Base-by-base conservation (phyloP, 73 alveolate genomes). In the Tetrahymena malaccensis region DNA sequence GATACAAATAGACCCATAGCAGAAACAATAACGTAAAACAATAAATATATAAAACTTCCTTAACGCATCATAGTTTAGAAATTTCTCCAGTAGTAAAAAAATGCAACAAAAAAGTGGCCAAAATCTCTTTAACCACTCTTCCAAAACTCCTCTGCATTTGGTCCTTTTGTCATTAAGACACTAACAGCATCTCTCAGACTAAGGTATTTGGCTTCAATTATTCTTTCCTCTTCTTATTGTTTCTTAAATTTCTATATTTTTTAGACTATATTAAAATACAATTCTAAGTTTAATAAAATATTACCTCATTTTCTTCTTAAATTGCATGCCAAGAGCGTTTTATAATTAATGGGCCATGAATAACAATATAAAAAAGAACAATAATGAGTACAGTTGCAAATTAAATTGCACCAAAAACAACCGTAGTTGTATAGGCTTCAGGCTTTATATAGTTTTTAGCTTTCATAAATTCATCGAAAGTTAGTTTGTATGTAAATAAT, bases 11-110 rank as follows among this genome's bases (percentile, higher is more conserved):
- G 95, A 25, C 99, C 99, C 55, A 97, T 96, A 89, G 97, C 96
- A 10, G 99, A 98, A 85, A 98, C 96, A 94, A 96, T 95, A 0
- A 97, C 97, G 84, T 96, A 98, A 57, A 97, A 97, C 9, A 97
- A 57, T 85, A 95, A 94, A 94, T 94, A 96, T 85, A 56, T 85
- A 94, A 96, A 95, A 35, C 94, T 89, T 37, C 96, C 96, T 43
- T 95, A 85, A 10, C 94, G 94, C 27, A 96, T n/a, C 35, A 96
- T 94, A 94, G 95, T 95, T 34, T 96, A 94, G 93, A 93, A 50
- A 27, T 94, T 43, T 22, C 94, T 94, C 98, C 98, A 96, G n/a
- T 83, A 55, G 57, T 96, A 96, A 58, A 95, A 96, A 6, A 96
- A 83, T 19, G 84, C 44, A 25, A 96, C 96, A 10, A 96, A 94